Evolutionary conservation across 2,329 filamentous ascomycete species (phyloP).

Genomic region (Onygenales sp.): DNA sequence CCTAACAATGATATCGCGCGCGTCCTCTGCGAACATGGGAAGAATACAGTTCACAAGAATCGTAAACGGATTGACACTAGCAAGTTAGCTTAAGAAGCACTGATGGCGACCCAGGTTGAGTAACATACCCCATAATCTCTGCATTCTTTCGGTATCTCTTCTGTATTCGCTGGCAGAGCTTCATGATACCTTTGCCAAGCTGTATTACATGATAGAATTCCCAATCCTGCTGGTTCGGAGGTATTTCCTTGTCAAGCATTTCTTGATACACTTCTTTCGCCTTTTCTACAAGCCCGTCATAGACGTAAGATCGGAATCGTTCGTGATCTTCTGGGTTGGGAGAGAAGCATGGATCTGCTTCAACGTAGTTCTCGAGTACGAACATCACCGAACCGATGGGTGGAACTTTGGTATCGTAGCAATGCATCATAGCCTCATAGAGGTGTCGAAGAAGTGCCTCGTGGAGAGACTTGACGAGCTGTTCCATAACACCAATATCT

Average conservation of each 20-base stretch:
- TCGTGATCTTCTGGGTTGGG: conserved; percentile 59
- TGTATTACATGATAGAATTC: conserved; percentile 85
- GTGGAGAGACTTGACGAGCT: conserved; percentile 63
- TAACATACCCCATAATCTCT: conserved; percentile 63
- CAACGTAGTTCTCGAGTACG: conserved; percentile 72
- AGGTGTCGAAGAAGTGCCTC: conserved; percentile 79
- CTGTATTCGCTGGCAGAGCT: conserved; percentile 76
- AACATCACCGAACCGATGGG: conserved; percentile 71
- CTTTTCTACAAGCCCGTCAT: conserved; percentile 61
- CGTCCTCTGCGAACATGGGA: conserved; percentile 83
- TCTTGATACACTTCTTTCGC: conserved; percentile 71
- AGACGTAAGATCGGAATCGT: conserved; percentile 62
- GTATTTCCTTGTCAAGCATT: conserved; percentile 70
- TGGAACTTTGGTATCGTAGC: conserved; percentile 81
- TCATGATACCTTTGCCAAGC: conserved; percentile 75
- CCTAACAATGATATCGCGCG: conserved; percentile 69
- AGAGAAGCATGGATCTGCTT: conserved; percentile 65
- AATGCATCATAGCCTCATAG: conserved; percentile 76
- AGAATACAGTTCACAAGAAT: conserved; percentile 76
- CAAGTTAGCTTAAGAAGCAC: conserved; percentile 12
- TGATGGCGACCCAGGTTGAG: neutral
- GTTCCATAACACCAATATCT: conserved; percentile 63
- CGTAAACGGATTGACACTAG: conserved; percentile 48
- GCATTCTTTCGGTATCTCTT: conserved; percentile 86
- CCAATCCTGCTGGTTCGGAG: conserved; percentile 72